phyloP scores from a whole-genome alignment of 148 eudicot species.

The Oxyria digyna region DNA sequence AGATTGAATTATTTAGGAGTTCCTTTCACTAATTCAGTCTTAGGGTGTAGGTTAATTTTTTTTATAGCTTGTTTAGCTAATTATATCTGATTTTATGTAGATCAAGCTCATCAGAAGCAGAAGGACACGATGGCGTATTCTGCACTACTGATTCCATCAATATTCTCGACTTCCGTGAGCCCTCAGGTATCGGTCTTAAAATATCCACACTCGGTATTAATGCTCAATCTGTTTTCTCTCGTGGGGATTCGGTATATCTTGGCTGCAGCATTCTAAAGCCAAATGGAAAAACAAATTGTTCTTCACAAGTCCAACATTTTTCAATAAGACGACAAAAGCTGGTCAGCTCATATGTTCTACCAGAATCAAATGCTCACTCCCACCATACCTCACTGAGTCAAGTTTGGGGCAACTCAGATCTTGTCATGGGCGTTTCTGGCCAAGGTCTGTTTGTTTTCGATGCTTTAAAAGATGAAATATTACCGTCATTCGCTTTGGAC shows the following conservation, averaged over 20 bases:
- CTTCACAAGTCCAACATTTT: slow-evolving; percentile 56
- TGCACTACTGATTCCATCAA: slow-evolving; percentile 71
- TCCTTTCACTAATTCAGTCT: no score
- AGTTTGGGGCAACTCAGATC: slow-evolving; percentile 81
- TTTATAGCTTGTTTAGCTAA: no score
- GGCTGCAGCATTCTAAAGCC: slow-evolving; percentile 49
- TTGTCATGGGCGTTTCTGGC: slow-evolving; percentile 70
- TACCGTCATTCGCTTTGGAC: slow-evolving; percentile 23
- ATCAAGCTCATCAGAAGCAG: slow-evolving; percentile 76
- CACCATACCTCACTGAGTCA: slow-evolving; percentile 54
- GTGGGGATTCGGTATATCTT: slow-evolving; percentile 62
- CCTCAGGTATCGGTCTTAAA: slow-evolving; percentile 74
- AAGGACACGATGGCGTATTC: slow-evolving; percentile 92
- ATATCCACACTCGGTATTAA: slow-evolving; percentile 46
- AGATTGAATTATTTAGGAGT: background rate
- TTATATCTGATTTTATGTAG: no score
- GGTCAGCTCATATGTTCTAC: slow-evolving; percentile 45
- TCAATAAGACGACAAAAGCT: slow-evolving; percentile 67
- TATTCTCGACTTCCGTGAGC: slow-evolving; percentile 74
- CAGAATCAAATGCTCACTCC: slow-evolving; percentile 54
- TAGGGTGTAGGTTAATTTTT: no score
- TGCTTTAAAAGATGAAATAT: slow-evolving; percentile 33
- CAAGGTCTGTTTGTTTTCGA: slow-evolving; percentile 67
- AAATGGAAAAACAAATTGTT: slow-evolving; percentile 32
- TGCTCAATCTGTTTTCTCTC: slow-evolving; percentile 42